Percentiles rank a stretch among this genome's conserved stretches.
These are phyloP conservation scores for Apocynum venetum DNA, from an alignment of 257 asterid species.

Conservation along the genomic window DNA sequence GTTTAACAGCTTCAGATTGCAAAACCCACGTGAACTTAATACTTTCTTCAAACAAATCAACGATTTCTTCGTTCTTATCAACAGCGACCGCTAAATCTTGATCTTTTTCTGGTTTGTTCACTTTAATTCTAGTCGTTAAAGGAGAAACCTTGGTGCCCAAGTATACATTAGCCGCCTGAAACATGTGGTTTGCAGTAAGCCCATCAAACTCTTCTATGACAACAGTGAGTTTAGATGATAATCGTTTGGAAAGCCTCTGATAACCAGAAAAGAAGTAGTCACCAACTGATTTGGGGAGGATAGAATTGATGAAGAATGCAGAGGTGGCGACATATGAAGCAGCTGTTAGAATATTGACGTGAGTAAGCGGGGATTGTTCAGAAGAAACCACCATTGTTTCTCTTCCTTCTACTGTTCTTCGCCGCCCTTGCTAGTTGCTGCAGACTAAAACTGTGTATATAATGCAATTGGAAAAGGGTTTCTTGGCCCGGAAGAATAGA, in stretches of 20 bases:
- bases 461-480: background rate
- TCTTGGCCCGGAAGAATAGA: constrained; percentile 1
- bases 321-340: constrained; percentile 52
- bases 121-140: constrained; percentile 51
- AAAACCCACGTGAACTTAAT: constrained; percentile 46
- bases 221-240: constrained; percentile 51
- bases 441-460: too few species aligned
- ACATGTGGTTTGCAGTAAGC: constrained; percentile 60
- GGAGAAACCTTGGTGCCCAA: constrained; percentile 49
- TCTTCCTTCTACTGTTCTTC: background rate
- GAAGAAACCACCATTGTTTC: constrained; percentile 25
- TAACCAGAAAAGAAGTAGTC: constrained; percentile 43
- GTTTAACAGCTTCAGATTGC: constrained; percentile 36
- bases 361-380: constrained; percentile 33
- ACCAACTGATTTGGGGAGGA: constrained; percentile 40
- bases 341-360: constrained; percentile 41
- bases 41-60: constrained; percentile 26
- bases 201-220: constrained; percentile 67
- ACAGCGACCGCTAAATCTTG: constrained; percentile 45
- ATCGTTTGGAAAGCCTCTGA: constrained; percentile 30
- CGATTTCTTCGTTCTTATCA: constrained; percentile 43
- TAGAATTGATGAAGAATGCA: constrained; percentile 44
- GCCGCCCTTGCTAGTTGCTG: background rate
- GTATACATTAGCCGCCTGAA: constrained; percentile 47
- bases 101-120: constrained; percentile 52